Conservation (phyloP, 371 early-diverging fungal genomes). For the Mortierella sp. region DNA sequence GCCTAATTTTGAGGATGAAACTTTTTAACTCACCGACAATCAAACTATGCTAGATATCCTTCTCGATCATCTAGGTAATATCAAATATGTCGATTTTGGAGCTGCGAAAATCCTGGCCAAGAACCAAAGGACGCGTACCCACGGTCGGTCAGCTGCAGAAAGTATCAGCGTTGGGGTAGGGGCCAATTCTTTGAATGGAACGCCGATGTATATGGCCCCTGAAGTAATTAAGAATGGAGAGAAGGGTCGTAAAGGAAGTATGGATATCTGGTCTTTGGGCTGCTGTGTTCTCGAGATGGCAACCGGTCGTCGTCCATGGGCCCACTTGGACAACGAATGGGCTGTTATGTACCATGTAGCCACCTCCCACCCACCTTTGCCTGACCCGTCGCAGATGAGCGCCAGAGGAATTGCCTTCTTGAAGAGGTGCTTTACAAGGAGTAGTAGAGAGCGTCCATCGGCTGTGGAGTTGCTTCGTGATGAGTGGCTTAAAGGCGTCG, state of each 20-base stretch:
- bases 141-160: constrained; percentile 67
- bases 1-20: too few relatives aligned
- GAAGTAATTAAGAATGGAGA: constrained; percentile 92
- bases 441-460: constrained; percentile 79
- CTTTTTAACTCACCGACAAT: not conserved
- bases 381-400: constrained; percentile 74
- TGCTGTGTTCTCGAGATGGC: constrained; percentile 97
- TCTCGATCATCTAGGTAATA: constrained; percentile 80
- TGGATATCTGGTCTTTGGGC: constrained; percentile 96
- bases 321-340: constrained; percentile 93
- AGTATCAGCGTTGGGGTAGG: constrained; percentile 63
- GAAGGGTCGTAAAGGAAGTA: constrained; percentile 80
- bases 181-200: constrained; percentile 86
- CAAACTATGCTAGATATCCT: constrained; percentile 77
- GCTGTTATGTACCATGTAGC: constrained; percentile 91
- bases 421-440: constrained; percentile 82
- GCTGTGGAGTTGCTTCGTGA: constrained; percentile 83
- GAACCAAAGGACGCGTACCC: constrained; percentile 78
- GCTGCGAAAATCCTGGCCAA: constrained; percentile 89
- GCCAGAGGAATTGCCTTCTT: constrained; percentile 81
- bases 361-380: constrained; percentile 80
- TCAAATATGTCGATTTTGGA: constrained; percentile 93
- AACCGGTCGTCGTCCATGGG: constrained; percentile 94
- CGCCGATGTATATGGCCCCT: constrained; percentile 98
- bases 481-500: constrained; percentile 76